These are phyloP conservation scores for Stephania yunnanensis DNA, from an alignment of 164 flowering plant genomes.

Conservation along the genomic window DNA sequence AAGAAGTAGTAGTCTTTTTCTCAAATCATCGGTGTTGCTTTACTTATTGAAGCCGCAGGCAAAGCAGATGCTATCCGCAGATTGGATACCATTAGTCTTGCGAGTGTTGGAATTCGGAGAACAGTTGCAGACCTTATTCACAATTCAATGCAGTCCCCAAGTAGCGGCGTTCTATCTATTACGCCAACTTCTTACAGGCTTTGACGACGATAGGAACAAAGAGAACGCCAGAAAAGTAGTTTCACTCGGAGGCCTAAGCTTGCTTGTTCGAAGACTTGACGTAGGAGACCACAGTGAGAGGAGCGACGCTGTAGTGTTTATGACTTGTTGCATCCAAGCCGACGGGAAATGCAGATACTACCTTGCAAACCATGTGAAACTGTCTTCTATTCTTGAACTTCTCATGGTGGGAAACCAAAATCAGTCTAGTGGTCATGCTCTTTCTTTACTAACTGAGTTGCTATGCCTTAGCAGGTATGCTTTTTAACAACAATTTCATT, in stretches of 20 bases:
- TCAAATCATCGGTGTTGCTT: slow-evolving; percentile 56
- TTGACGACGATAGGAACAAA: slow-evolving; percentile 44
- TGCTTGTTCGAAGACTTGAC: slow-evolving; percentile 39
- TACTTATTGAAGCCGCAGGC: slow-evolving; percentile 58
- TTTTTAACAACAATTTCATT: background rate
- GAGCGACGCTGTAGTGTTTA: slow-evolving; percentile 33
- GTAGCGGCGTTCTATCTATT: slow-evolving; percentile 57
- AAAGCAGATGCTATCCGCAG: slow-evolving; percentile 53
- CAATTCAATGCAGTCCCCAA: slow-evolving; percentile 41
- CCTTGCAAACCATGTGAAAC: slow-evolving; percentile 41
- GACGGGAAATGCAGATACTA: slow-evolving; percentile 52
- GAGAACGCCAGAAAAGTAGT: slow-evolving; percentile 58
- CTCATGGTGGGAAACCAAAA: slow-evolving; percentile 23
- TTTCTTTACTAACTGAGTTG: slow-evolving; percentile 41
- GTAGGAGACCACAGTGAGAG: slow-evolving; percentile 36
- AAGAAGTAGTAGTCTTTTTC: slow-evolving; percentile 40
- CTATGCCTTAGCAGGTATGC: slow-evolving; percentile 49
- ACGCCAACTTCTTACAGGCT: slow-evolving; percentile 54
- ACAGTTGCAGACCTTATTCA: slow-evolving; percentile 48
- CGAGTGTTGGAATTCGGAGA: slow-evolving; percentile 65
- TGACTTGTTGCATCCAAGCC: slow-evolving; percentile 46
- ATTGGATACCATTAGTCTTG: slow-evolving; percentile 60
- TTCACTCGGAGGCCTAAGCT: slow-evolving; percentile 50
- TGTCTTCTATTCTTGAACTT: slow-evolving; percentile 41
- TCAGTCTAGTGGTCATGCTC: slow-evolving; percentile 19